Evolutionary conservation across 2,329 filamentous ascomycete species (phyloP).

Genomic region (Colletotrichum filicis): DNA sequence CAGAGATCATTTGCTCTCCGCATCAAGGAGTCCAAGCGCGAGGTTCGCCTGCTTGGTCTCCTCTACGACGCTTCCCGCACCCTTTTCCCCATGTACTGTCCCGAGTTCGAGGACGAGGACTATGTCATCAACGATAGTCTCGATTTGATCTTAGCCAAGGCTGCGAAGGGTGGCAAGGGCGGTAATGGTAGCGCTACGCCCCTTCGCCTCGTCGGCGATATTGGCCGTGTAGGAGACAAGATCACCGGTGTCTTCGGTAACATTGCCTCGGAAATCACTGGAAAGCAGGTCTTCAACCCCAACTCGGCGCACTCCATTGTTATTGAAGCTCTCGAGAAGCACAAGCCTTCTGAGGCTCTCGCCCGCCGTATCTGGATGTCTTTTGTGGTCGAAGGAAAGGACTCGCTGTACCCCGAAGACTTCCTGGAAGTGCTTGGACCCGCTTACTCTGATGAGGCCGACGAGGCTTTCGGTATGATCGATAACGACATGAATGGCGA

Average conservation of each 20-base stretch:
- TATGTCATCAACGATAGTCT: constrained; percentile 89
- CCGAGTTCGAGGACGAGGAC: constrained; percentile 91
- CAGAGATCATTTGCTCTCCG: constrained; percentile 83
- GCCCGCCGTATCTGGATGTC: constrained; percentile 98
- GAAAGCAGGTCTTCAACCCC: constrained; percentile 94
- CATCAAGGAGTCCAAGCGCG: constrained; percentile 91
- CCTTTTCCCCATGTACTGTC: constrained; percentile 92
- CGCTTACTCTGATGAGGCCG: constrained; percentile 79
- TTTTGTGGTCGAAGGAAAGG: constrained; percentile 90
- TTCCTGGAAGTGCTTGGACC: constrained; percentile 87
- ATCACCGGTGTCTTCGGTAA: constrained; percentile 94
- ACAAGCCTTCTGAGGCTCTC: constrained; percentile 86
- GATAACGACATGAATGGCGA: constrained; percentile 93
- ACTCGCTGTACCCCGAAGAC: constrained; percentile 83
- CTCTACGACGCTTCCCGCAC: constrained; percentile 91
- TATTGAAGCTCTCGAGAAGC: constrained; percentile 87
- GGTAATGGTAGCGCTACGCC: constrained; percentile 76
- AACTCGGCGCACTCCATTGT: constrained; percentile 92
- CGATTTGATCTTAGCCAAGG: constrained; percentile 68
- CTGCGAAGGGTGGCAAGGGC: constrained; percentile 60
- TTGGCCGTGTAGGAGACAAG: constrained; percentile 89
- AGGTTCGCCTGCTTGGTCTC: constrained; percentile 82
- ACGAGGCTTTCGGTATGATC: constrained; percentile 83
- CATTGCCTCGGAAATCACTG: constrained; percentile 92
- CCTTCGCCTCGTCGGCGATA: constrained; percentile 80